phyloP scores from a whole-genome alignment of 2,329 filamentous ascomycete species.

The Hymenoscyphus linearis region DNA sequence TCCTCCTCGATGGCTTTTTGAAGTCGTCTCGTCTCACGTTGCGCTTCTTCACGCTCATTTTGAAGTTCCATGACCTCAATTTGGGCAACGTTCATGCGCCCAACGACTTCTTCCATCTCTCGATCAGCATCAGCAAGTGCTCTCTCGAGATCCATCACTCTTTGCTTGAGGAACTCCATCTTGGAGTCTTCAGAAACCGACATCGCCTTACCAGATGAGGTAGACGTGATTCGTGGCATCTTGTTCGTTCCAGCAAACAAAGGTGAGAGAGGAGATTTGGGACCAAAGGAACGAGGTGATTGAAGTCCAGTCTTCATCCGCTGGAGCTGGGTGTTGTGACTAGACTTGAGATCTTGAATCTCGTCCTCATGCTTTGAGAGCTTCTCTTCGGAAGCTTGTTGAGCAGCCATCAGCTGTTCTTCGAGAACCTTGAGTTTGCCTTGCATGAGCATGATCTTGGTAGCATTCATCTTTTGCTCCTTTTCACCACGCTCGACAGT shows the following conservation, averaged over 20 bases:
- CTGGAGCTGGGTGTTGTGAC: slow-evolving; percentile 69
- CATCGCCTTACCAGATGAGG: slow-evolving; percentile 48
- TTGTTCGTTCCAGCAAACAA: slow-evolving; percentile 49
- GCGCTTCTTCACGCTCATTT: slow-evolving; percentile 67
- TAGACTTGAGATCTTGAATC: slow-evolving; percentile 68
- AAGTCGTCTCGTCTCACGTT: slow-evolving; percentile 64
- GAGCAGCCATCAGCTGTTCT: slow-evolving; percentile 75
- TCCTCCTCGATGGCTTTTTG: slow-evolving; percentile 57
- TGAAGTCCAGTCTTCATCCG: slow-evolving; percentile 57
- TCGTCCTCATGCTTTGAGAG: slow-evolving; percentile 84
- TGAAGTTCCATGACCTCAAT: slow-evolving; percentile 75
- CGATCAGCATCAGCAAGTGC: slow-evolving; percentile 69
- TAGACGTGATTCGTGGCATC: slow-evolving; percentile 48
- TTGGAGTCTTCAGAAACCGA: slow-evolving; percentile 67
- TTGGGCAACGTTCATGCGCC: slow-evolving; percentile 76
- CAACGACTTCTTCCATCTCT: slow-evolving; percentile 80
- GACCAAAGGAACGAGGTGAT: slow-evolving; percentile 46
- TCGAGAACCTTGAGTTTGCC: slow-evolving; percentile 74
- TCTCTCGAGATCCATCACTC: slow-evolving; percentile 79
- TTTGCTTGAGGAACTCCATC: slow-evolving; percentile 69
- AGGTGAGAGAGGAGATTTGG: slow-evolving; percentile 57
- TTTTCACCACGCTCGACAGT: slow-evolving; percentile 79
- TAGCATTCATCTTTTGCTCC: slow-evolving; percentile 74
- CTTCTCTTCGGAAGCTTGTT: slow-evolving; percentile 80
- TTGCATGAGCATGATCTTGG: slow-evolving; percentile 80